Percentiles rank a stretch among this genome's conserved stretches.
phyloP scores from a whole-genome alignment of 306 rosid genomes.

The Castanea sativa region DNA sequence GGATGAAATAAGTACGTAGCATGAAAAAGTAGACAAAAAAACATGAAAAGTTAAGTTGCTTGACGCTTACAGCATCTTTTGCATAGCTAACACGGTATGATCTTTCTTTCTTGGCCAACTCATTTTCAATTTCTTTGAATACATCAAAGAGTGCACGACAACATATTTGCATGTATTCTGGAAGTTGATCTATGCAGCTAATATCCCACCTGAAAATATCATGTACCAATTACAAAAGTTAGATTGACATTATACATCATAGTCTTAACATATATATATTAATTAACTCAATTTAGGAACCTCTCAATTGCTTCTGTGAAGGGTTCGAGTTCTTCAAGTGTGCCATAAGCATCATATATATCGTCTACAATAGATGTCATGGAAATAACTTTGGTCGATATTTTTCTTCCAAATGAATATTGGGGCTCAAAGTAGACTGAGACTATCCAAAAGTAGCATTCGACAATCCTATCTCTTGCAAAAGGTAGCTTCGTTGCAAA shows the following conservation, averaged over 20 bases:
- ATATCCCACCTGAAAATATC: conserved; percentile 4
- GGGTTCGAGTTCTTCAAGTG: conserved; percentile 43
- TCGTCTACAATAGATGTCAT: conserved; percentile 36
- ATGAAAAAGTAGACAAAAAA: too few species aligned
- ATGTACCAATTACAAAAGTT: too few species aligned
- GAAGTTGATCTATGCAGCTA: background rate
- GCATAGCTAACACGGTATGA: conserved; percentile 11
- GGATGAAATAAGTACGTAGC: too few species aligned
- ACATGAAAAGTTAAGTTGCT: too few species aligned
- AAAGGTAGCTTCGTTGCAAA: conserved; percentile 22
- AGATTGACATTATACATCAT: too few species aligned
- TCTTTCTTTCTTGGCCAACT: conserved; percentile 13
- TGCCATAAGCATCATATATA: conserved; percentile 48
- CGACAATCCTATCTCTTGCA: conserved; percentile 48
- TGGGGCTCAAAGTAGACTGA: conserved; percentile 33
- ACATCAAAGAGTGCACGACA: background rate
- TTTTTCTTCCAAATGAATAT: conserved; percentile 25
- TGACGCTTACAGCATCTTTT: conserved; percentile 20
- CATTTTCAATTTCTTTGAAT: conserved; percentile 29
- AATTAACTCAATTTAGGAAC: conserved; percentile 10
- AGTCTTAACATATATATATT: too few species aligned
- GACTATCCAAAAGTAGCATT: conserved; percentile 42
- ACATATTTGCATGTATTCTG: conserved; percentile 3
- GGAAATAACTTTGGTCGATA: conserved; percentile 7
- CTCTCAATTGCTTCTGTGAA: conserved; percentile 44